Evolutionary conservation across 192 early-diverging fungal genomes (phyloP), one percentile per base, ranked within the genome.

Genomic region (Gorgonomyces haynaldii): DNA sequence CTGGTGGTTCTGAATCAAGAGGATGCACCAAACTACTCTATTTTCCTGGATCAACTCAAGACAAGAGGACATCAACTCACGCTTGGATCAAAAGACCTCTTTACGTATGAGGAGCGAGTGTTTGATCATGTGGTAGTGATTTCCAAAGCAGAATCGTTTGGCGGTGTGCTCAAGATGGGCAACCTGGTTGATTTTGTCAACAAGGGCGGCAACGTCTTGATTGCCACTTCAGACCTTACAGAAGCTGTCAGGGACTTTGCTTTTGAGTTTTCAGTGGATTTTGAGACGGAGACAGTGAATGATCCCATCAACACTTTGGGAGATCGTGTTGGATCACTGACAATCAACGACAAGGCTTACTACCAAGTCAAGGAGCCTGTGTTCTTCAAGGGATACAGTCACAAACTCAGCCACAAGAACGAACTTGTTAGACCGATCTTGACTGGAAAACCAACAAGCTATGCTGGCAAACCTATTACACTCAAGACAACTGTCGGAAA

Each of bases 181-280:
- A 53, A 74, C 28, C 63, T 99, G 13, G 62, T 91, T 29, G 73
- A 87, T 37, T 99, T 91, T 60, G 74, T 96, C 31, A 81, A 91
- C 39, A 70, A 78, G 20, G 93, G 91, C 26, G 96, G 93, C 16
- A 99, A 96, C 59, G 58, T 96, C 24, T 30, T 99, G 3, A 41
- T 91, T 9, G 85, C 81, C 2, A 81, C 73, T 1, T 74, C 78
- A 5, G 70, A 81, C 34, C 47, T 84, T 15, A 70, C 75, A 3
- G 84, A 84, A 26, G 61, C 72, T 4, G 46, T 86, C 3, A 79
- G 89, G 9, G 86, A 88, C 49, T 69, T 99, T 30, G 82, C 79
- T n/a, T 69, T 74, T 52, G 93, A 96, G 56, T 88, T 96, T 54
- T 86, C 85, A 39, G 78, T 88, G 15, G 85, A 86, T 28, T 83